Evolutionary conservation across 2,329 filamentous ascomycete species (phyloP), one percentile per base, ranked within the genome.

Genomic region (Microdochium bolleyi): DNA sequence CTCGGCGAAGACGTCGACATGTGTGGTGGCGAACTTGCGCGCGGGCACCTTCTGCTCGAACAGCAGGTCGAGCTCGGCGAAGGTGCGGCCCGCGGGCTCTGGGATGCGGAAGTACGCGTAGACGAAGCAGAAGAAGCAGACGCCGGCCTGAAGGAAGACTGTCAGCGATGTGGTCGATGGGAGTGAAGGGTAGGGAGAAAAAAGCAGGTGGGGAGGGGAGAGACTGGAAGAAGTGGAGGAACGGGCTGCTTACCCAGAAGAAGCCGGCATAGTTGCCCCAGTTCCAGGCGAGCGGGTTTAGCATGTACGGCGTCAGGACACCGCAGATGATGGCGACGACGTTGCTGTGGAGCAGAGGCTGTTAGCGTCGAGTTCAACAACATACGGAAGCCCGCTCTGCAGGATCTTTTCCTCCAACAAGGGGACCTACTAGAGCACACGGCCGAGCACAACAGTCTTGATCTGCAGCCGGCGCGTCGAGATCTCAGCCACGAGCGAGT

Each of bases 221-320:
- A 24, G 44, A 7, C n/a, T 11, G 24, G 5, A 25, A 21, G 5
- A 22, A 14, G 22, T 8, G 7, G 44, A 5, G 9, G 24, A 62
- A n/a, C n/a, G n/a, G n/a, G n/a, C n/a, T n/a, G n/a, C 74, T 62
- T 66, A 79, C 70, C 88, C 90, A 90, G 75, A 95, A 95, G 73
- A 95, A 95, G 25, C 91, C 90, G 0, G 90, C 82, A 61, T 81
- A 94, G 71, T 94, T 94, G 55, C 82, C 78, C 91, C 90, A 96
- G 69, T 95, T 75, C 91, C 92, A 96, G 0, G 83, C 87, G 1
- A 76, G 78, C 0, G 91, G 89, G 71, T 96, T 96, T 44, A 95
- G 78, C 91, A 96, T 96, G 71, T 95, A 95, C 0, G 91, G 91
- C 0, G 89, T 95, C 41, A 96, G 70, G 3, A 95, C 86, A 50